A percentile compares a stretch with the other conserved stretches of the same genome.
These are phyloP conservation scores for Lachnum nothofagi DNA, from an alignment of 2,329 filamentous ascomycete species.

Conservation along the genomic window DNA sequence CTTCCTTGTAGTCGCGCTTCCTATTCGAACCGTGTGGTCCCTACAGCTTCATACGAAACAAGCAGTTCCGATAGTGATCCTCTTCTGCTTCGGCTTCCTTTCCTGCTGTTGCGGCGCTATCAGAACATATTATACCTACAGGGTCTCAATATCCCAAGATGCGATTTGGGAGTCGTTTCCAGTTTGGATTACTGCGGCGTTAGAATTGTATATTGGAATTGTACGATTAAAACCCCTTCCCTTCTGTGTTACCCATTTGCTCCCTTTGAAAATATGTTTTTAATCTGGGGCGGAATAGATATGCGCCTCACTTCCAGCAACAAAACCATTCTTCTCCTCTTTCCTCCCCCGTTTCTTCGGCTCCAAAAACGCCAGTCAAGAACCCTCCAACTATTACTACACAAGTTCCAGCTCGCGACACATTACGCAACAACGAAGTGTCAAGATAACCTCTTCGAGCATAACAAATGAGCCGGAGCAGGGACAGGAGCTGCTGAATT, in stretches of 20 bases:
- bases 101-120: constrained; percentile 38
- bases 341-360: constrained; percentile 18
- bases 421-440: neutral
- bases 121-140: constrained; percentile 36
- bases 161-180: constrained; percentile 36
- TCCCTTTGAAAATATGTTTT: too few relatives aligned
- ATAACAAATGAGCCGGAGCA: neutral
- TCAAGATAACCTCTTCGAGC: neutral
- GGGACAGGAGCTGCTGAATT: neutral
- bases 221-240: constrained; percentile 16
- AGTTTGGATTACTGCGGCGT: constrained; percentile 34
- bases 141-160: constrained; percentile 31
- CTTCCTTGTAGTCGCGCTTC: constrained; percentile 49
- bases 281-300: too few relatives aligned
- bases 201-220: constrained; percentile 41
- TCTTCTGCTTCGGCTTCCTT: constrained; percentile 48
- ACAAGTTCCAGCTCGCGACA: neutral
- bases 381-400: neutral
- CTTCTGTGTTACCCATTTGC: too few relatives aligned
- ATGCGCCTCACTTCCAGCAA: constrained; percentile 42
- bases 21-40: constrained; percentile 43
- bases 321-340: constrained; percentile 39
- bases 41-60: constrained; percentile 45
- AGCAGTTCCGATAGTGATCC: constrained; percentile 40
- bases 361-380: neutral